Conservation (phyloP, 2,329 filamentous ascomycete species). For the Colletotrichum tofieldiae region DNA sequence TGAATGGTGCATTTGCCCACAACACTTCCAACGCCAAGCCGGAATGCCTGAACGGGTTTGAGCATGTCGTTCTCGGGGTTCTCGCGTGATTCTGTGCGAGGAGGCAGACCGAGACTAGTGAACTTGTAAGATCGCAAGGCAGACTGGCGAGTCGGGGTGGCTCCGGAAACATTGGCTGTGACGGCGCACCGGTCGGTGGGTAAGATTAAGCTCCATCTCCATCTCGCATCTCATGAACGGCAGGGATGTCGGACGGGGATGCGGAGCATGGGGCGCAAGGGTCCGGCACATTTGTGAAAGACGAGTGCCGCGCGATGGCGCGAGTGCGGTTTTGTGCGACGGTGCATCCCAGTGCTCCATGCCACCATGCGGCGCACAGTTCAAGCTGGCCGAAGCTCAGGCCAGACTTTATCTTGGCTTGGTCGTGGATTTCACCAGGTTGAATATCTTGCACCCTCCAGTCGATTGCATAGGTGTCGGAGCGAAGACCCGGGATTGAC, state of each 20-base stretch:
- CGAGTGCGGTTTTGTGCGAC: conserved; percentile 34
- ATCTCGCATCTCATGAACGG: conserved; percentile 39
- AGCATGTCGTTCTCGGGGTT: not conserved
- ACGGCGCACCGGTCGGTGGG: conserved; percentile 41
- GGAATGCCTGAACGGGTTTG: not conserved
- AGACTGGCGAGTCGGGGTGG: conserved; percentile 37
- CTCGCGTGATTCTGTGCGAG: not conserved
- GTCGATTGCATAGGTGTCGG: not conserved
- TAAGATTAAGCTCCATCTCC: conserved; percentile 43
- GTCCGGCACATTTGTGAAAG: conserved; percentile 30
- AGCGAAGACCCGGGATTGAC: not conserved
- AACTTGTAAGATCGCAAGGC: conserved; percentile 6
- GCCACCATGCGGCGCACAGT: conserved; percentile 17
- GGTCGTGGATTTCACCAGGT: conserved; percentile 20
- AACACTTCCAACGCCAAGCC: too few species aligned
- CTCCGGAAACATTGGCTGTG: conserved; percentile 37
- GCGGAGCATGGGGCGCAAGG: conserved; percentile 37
- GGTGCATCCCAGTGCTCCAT: conserved; percentile 27
- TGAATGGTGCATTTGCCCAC: too few species aligned
- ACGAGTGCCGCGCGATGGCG: conserved; percentile 33
- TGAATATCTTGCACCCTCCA: not conserved
- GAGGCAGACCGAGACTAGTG: not conserved
- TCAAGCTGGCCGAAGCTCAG: conserved; percentile 34
- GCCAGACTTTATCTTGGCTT: conserved; percentile 24
- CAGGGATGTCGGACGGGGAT: conserved; percentile 37